Evolutionary conservation across 176 grass and related monocot species (phyloP).

Genomic region (Coix lacrymajobi): DNA sequence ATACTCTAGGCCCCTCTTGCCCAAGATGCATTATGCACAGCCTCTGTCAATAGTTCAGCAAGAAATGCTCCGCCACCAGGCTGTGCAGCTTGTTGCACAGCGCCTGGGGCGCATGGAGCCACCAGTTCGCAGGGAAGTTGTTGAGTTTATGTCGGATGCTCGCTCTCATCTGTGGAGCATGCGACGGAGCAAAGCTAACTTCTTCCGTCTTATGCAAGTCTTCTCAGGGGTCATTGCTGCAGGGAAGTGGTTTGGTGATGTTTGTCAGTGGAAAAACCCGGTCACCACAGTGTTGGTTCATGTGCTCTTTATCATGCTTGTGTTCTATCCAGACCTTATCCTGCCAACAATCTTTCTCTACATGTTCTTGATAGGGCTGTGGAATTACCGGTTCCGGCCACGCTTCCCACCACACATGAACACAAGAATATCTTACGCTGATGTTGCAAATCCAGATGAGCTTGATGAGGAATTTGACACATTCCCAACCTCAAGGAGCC

Average conservation of each 20-base stretch:
- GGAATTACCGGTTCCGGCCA: constrained; percentile 74
- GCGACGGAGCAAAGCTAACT: constrained; percentile 96
- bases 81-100: constrained; percentile 53
- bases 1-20: constrained; percentile 74
- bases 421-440: constrained; percentile 67
- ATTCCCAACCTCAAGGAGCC: constrained; percentile 58
- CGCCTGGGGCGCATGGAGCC: constrained; percentile 85
- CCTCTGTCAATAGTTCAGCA: constrained; percentile 72
- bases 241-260: constrained; percentile 63
- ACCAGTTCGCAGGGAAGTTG: constrained; percentile 78
- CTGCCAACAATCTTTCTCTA: constrained; percentile 83
- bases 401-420: constrained; percentile 79
- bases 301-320: constrained; percentile 73
- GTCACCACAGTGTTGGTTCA: constrained; percentile 75
- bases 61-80: constrained; percentile 66
- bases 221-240: constrained; percentile 65
- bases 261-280: constrained; percentile 88
- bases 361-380: constrained; percentile 86
- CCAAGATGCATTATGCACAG: constrained; percentile 83
- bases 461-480: constrained; percentile 97
- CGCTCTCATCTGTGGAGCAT: constrained; percentile 86
- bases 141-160: constrained; percentile 88
- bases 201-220: constrained; percentile 89
- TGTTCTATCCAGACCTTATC: constrained; percentile 86
- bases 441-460: constrained; percentile 59